Conservation (phyloP, 2,329 filamentous ascomycete genomes). For the Trichocomaceae sp. region DNA sequence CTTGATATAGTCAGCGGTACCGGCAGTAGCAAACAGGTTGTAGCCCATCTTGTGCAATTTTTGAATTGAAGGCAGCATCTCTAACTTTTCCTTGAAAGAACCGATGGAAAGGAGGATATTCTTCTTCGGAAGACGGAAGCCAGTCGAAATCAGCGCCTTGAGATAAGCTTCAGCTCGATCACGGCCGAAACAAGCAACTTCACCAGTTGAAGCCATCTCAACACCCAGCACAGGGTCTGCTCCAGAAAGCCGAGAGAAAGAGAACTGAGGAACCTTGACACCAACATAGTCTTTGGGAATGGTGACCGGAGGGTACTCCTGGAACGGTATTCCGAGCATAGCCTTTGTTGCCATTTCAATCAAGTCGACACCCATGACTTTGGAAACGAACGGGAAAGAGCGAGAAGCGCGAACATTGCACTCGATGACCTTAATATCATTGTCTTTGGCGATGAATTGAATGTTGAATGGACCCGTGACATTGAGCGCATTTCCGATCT, state of each 20-base stretch:
- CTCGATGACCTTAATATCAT: conserved; percentile 99
- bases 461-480: conserved; percentile 98
- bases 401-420: conserved; percentile 95
- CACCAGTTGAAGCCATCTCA: conserved; percentile 98
- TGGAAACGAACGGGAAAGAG: conserved; percentile 96
- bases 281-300: conserved; percentile 79
- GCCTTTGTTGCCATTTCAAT: conserved; percentile 99
- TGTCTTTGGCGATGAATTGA: conserved; percentile 98
- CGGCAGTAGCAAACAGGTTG: conserved; percentile 91
- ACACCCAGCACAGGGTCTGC: conserved; percentile 95
- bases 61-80: conserved; percentile 88
- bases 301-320: conserved; percentile 70
- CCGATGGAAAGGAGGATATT: conserved; percentile 95
- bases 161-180: conserved; percentile 98
- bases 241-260: conserved; percentile 92
- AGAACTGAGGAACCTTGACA: conserved; percentile 98
- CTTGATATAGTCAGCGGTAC: conserved; percentile 92
- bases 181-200: conserved; percentile 91
- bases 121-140: conserved; percentile 91
- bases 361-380: conserved; percentile 95
- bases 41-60: conserved; percentile 87
- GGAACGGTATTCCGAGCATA: conserved; percentile 77
- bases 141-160: conserved; percentile 90
- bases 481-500: conserved; percentile 90
- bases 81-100: conserved; percentile 95